Evolutionary conservation across 2,329 filamentous ascomycete genomes (phyloP).

Genomic region (Fusarium temperatum): DNA sequence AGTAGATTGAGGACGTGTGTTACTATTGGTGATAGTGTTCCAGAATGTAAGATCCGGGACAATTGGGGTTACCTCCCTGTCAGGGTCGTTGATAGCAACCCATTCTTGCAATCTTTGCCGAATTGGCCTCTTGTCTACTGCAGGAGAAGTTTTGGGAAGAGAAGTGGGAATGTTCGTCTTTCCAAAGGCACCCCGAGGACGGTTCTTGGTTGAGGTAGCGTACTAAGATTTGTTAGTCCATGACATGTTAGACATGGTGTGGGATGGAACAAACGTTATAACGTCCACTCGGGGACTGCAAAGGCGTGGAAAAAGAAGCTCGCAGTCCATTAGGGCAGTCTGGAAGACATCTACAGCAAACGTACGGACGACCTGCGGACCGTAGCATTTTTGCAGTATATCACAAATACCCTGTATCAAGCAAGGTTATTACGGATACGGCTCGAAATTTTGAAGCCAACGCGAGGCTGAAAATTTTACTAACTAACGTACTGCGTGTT

Average conservation of each 20-base stretch:
- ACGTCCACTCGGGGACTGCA: constrained; percentile 7
- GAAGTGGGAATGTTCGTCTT: constrained; percentile 29
- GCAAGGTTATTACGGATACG: neutral
- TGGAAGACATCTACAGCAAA: constrained; percentile 48
- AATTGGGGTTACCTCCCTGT: constrained; percentile 12
- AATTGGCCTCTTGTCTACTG: constrained; percentile 25
- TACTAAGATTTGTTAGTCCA: constrained; percentile 23
- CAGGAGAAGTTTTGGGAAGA: neutral
- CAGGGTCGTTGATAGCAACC: constrained; percentile 14
- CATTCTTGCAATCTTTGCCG: constrained; percentile 37
- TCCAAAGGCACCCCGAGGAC: constrained; percentile 8
- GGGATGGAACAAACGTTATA: constrained; percentile 22
- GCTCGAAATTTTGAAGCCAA: neutral
- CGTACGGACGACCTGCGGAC: constrained; percentile 42
- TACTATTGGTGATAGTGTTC: constrained; percentile 43
- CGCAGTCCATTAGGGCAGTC: constrained; percentile 21
- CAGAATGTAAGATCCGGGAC: constrained; percentile 39
- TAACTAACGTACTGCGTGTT: constrained; percentile 12
- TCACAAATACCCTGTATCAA: neutral
- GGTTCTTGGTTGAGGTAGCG: constrained; percentile 6
- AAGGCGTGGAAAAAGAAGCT: neutral
- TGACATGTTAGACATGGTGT: neutral
- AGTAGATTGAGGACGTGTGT: constrained; percentile 48
- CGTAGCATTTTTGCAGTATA: constrained; percentile 44
- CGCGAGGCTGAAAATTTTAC: constrained; percentile 41